A percentile compares a stretch with the other conserved stretches of the same genome.
These are phyloP conservation scores for Lactifluus piperatus DNA, from an alignment of 768 basidiomycete genomes.

Conservation along the genomic window DNA sequence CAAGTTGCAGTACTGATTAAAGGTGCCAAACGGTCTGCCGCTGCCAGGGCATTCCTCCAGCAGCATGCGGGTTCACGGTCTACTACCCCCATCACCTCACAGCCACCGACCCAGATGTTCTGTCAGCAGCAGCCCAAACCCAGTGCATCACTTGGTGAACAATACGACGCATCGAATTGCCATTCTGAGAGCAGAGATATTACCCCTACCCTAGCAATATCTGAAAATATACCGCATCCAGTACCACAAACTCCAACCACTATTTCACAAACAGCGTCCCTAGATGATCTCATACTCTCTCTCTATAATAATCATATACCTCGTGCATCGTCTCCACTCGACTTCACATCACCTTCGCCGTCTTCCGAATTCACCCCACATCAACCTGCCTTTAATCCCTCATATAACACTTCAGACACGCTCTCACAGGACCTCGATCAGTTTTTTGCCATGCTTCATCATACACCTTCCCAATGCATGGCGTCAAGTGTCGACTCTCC, in stretches of 20 bases:
- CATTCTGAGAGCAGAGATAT: not conserved
- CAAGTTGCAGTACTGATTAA: conserved; percentile 57
- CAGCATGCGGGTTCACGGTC: conserved; percentile 21
- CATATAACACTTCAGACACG: conserved; percentile 1
- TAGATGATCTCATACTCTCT: conserved; percentile 31
- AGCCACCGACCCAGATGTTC: not conserved
- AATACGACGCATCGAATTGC: not conserved
- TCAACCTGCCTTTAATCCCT: not conserved
- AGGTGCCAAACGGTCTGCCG: conserved; percentile 51
- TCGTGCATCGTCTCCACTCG: not conserved
- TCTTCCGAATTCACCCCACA: not conserved
- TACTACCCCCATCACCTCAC: not conserved
- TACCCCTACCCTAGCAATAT: not conserved
- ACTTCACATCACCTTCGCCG: not conserved
- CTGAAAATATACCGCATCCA: not conserved
- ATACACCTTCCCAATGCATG: not conserved
- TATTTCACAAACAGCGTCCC: conserved; percentile 24
- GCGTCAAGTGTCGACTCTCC: conserved; percentile 19
- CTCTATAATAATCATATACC: conserved; percentile 6
- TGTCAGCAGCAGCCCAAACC: not conserved
- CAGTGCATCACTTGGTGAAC: not conserved
- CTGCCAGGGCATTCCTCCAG: conserved; percentile 40
- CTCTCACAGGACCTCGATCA: conserved; percentile 1
- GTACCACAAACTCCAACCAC: conserved; percentile 4
- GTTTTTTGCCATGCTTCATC: not conserved